Conservation (phyloP, 1,284 basidiomycete species). For the Macrocystidia cucumis region DNA sequence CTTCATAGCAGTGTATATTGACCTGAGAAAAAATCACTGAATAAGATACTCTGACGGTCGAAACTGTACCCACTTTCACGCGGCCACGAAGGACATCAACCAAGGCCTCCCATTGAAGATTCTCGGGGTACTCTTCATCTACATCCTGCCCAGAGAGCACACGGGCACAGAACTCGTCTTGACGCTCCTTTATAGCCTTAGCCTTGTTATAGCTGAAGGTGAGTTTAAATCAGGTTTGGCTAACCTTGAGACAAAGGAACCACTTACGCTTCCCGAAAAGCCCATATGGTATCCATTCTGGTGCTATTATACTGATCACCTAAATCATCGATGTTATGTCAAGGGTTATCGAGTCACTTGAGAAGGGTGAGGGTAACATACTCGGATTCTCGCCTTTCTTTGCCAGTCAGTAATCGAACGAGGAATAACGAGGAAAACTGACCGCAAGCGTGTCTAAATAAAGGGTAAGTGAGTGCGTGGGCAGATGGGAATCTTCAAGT, state of each 20-base stretch:
- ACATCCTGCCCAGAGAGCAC: slow-evolving; percentile 50
- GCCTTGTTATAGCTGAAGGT: slow-evolving; percentile 54
- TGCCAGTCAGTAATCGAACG: too few species aligned
- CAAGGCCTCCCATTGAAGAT: slow-evolving; percentile 74
- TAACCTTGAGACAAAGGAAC: background rate
- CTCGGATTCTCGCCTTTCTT: too few species aligned
- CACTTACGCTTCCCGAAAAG: slow-evolving; percentile 40
- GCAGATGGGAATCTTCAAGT: too few species aligned
- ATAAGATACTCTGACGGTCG: background rate
- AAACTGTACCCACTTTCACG: slow-evolving; percentile 48
- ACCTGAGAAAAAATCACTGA: slow-evolving; percentile 25
- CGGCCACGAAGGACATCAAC: slow-evolving; percentile 77
- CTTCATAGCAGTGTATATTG: slow-evolving; percentile 69
- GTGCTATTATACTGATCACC: slow-evolving; percentile 31
- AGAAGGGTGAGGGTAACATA: too few species aligned
- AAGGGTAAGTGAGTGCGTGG: too few species aligned
- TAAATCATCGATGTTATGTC: slow-evolving; percentile 14
- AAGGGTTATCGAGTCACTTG: too few species aligned
- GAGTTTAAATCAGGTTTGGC: background rate
- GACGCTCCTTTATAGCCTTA: slow-evolving; percentile 57
- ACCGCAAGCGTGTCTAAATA: too few species aligned
- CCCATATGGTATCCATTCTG: slow-evolving; percentile 57
- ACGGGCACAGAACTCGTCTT: slow-evolving; percentile 63
- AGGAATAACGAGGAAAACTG: too few species aligned
- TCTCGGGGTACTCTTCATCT: slow-evolving; percentile 60